These are phyloP conservation scores for Cyberlindnera xishuangbannaensis DNA, from an alignment of 805 yeast species.

Conservation along the genomic window DNA sequence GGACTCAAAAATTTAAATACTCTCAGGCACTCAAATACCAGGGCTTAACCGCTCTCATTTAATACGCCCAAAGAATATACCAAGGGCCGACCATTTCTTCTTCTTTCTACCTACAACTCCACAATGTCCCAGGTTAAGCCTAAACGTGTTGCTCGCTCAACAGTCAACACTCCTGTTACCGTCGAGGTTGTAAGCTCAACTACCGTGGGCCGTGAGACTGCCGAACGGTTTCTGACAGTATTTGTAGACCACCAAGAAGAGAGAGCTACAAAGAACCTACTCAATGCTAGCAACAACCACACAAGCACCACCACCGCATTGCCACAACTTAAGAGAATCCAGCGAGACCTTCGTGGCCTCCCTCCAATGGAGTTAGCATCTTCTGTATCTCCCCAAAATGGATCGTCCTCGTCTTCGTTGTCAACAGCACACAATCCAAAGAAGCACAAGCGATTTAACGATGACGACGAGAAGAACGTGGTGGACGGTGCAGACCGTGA, in stretches of 20 bases:
- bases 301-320: constrained; percentile 26
- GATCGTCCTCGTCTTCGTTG: constrained; percentile 1
- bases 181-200: constrained; percentile 14
- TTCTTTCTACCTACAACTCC: not conserved
- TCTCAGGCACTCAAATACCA: too few relatives aligned
- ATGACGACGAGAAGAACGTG: constrained; percentile 4
- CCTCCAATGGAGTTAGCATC: constrained; percentile 62
- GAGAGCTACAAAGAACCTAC: constrained; percentile 11
- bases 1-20: too few relatives aligned
- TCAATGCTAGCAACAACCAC: constrained; percentile 20
- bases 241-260: constrained; percentile 31
- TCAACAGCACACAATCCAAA: constrained; percentile 7
- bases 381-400: too few relatives aligned
- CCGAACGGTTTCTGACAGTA: constrained; percentile 40
- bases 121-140: constrained; percentile 13
- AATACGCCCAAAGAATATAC: too few relatives aligned
- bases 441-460: constrained; percentile 22
- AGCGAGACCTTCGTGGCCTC: constrained; percentile 73
- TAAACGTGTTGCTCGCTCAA: constrained; percentile 18
- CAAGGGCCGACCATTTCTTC: not conserved
- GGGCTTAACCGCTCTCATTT: too few relatives aligned
- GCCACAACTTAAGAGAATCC: constrained; percentile 65
- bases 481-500: constrained; percentile 2
- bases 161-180: constrained; percentile 24
- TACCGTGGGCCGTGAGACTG: constrained; percentile 32